Evolutionary conservation across 371 early-diverging fungal species (phyloP).

Genomic region (Entomophthora muscae): DNA sequence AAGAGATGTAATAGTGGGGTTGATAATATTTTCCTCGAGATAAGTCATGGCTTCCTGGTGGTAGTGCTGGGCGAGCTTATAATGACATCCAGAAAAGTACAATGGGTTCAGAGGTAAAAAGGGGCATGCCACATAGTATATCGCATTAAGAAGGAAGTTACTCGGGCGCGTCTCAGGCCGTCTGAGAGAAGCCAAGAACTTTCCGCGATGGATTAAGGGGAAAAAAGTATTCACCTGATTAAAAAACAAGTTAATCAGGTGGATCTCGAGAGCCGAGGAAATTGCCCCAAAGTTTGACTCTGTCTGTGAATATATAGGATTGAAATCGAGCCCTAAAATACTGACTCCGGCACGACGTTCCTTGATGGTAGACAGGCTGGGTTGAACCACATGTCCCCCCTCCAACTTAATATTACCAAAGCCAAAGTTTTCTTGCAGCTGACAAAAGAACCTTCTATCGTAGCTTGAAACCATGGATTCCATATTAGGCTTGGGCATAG

Average conservation of each 20-base stretch:
- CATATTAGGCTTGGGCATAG: neutral
- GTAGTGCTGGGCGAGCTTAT: neutral
- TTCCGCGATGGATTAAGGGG: neutral
- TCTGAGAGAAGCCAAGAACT: neutral
- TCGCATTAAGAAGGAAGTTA: neutral
- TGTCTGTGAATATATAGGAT: neutral
- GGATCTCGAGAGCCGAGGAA: neutral
- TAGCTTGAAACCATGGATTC: neutral
- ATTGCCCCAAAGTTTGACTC: neutral
- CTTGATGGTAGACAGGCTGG: neutral
- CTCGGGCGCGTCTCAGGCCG: neutral
- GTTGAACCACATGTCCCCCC: neutral
- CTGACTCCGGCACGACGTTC: neutral
- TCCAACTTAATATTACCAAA: neutral
- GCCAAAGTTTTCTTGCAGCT: neutral
- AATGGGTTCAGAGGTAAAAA: neutral
- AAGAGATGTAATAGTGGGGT: neutral
- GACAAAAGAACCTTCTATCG: neutral
- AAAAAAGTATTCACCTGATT: constrained; percentile 1
- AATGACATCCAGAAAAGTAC: neutral
- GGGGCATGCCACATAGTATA: constrained; percentile 2
- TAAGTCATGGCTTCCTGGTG: neutral
- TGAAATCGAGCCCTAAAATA: neutral
- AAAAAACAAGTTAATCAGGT: constrained; percentile 3
- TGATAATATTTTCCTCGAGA: neutral